Evolutionary conservation across 345 rosid genomes (phyloP), one percentile per base, ranked within the genome.

Genomic region (Draba incana): DNA sequence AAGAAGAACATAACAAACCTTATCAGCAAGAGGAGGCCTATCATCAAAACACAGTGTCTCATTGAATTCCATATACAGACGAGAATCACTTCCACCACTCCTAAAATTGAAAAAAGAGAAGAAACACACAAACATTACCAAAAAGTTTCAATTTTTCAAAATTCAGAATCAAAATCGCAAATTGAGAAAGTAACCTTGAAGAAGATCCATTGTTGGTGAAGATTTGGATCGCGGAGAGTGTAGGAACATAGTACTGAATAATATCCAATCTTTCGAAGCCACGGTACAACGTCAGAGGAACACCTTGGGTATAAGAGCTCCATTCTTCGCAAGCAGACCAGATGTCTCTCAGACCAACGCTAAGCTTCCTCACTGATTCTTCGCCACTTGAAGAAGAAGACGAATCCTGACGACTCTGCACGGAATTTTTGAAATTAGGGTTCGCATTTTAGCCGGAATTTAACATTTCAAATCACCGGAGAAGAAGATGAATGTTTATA

Each of bases 151-250:
- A 28, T 28, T 28, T 28, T 28, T 28, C 31, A 20, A 20, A 20
- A 20, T 20, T 20, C 20, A 20, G 35, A 31, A 31, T 31, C 52
- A 44, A 33, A 33, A 33, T 47, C 4, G 3, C 35, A 25, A 3
- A 48, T 5, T 1, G 2, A 50, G 39, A 25, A 0, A 11, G 8
- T 20, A 25, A 57, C 56, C 56, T 68, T 33, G 56, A n/a, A 46
- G 72, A 57, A 46, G 72, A 68, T 44, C 39, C 56, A 57, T 46
- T 37, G 4, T 24, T 57, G 3, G 72, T 68, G 42, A 68, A 68
- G 65, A 68, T 48, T 57, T 68, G 57, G 16, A 68, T 38, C 0
- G 65, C 64, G 13, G 65, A 68, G 56, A 68, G 65, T 31, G 25
- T 10, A 16, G 57, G 65, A 37, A 41, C 56, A 47, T 57, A 68